A percentile compares a stretch with the other conserved stretches of the same genome.
Conservation (phyloP, 805 yeast genomes). For the Metahyphopichia silvanorum region DNA sequence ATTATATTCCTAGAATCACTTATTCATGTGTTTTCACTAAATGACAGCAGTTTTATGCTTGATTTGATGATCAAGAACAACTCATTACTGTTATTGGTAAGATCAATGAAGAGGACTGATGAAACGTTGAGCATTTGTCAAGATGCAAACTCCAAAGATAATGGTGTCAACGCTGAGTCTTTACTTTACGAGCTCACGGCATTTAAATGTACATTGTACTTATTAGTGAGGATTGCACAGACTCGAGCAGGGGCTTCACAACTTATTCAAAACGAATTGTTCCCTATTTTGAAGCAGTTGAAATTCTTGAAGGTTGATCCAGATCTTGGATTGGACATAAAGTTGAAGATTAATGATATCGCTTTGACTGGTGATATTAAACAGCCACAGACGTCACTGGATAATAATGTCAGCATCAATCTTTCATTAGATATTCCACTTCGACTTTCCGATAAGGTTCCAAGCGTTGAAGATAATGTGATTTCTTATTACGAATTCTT, state of each 20-base stretch:
- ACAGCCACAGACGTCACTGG: not conserved
- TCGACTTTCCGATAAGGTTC: constrained; percentile 18
- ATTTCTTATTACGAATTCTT: constrained; percentile 65
- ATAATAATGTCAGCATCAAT: constrained; percentile 36
- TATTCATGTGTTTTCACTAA: constrained; percentile 51
- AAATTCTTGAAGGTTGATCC: constrained; percentile 67
- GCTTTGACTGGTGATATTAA: constrained; percentile 7
- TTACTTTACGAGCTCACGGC: constrained; percentile 73
- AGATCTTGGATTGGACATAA: constrained; percentile 65
- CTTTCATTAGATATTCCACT: constrained; percentile 54
- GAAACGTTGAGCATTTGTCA: constrained; percentile 46
- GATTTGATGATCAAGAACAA: constrained; percentile 64
- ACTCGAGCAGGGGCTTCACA: constrained; percentile 75
- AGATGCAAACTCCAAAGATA: constrained; percentile 10
- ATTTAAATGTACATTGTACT: constrained; percentile 65
- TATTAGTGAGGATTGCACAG: constrained; percentile 73
- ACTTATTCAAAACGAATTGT: constrained; percentile 69
- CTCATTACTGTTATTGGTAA: constrained; percentile 59
- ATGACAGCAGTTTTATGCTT: constrained; percentile 52
- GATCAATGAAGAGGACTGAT: constrained; percentile 68
- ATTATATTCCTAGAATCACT: constrained; percentile 70
- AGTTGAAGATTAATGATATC: constrained; percentile 33
- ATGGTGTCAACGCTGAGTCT: constrained; percentile 45
- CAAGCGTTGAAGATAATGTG: constrained; percentile 9
- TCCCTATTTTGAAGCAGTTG: constrained; percentile 56